A percentile compares a stretch with the other conserved stretches of the same genome.
Evolutionary conservation across 1,139 yeast genomes (phyloP).

Genomic region (Maudiozyma humilis): DNA sequence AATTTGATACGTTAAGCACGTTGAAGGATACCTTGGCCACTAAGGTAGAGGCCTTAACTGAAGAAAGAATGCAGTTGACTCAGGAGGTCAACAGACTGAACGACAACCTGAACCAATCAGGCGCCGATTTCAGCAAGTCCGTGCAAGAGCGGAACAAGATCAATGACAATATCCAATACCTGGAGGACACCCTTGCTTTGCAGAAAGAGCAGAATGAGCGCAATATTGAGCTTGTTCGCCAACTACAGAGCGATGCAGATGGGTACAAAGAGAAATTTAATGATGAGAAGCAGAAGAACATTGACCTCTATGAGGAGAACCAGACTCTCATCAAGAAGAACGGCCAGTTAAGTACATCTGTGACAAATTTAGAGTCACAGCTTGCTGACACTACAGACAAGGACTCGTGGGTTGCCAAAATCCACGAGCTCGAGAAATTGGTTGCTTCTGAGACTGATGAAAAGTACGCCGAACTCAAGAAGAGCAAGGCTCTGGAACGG

Average conservation of each 20-base stretch:
- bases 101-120: constrained; percentile 38
- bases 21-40: constrained; percentile 41
- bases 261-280: constrained; percentile 24
- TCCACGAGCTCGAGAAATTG: constrained; percentile 30
- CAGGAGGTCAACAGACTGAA: constrained; percentile 43
- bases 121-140: constrained; percentile 40
- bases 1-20: constrained; percentile 35
- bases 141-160: constrained; percentile 39
- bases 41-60: constrained; percentile 21
- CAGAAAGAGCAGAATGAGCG: constrained; percentile 29
- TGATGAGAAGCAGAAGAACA: constrained; percentile 34
- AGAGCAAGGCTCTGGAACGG: constrained; percentile 33
- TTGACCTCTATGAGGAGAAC: constrained; percentile 33
- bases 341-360: constrained; percentile 32
- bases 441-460: constrained; percentile 29
- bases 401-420: constrained; percentile 33
- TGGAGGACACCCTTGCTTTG: constrained; percentile 30
- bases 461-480: constrained; percentile 33
- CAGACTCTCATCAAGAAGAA: constrained; percentile 30
- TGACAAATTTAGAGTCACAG: constrained; percentile 33
- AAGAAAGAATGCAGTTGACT: constrained; percentile 44
- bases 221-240: constrained; percentile 33
- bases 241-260: constrained; percentile 30
- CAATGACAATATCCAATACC: constrained; percentile 23
- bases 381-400: constrained; percentile 36